Base-by-base conservation (phyloP, 768 basidiomycete species). In the Lactifluus pinguis region DNA sequence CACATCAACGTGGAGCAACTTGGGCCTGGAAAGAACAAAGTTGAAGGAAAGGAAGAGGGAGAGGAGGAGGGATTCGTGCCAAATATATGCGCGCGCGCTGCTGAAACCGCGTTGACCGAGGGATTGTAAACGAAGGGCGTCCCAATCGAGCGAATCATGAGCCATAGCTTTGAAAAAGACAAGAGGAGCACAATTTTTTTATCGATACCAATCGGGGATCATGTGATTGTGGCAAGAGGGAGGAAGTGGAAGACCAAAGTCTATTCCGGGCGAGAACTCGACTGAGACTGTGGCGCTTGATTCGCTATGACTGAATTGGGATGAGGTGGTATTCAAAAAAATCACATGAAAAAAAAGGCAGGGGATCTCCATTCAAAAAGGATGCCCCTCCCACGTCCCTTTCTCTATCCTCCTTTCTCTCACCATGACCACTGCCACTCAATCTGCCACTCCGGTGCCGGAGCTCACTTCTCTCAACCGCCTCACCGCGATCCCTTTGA, bases 401-500 rank as follows among this genome's bases (percentile, higher is more conserved):
- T 17, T 10, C n/a, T 17, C 21, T 41, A 41, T 30, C 17, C 47
- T 42, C 32, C 38, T 41, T 19, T 58, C 49, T 21, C 50, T 32
- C 57, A 52, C 11, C 10, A 80, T 80, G 78, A 70, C 76, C 11
- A 69, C 74, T 32, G 67, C 69, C 53, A 73, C 73, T 4, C 69
- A 74, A 51, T 57, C 70, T 21, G 61, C 69, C 14, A 55, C 66
- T 45, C 36, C 71, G 3, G 61, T 72, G 25, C 83, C 86, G 56
- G 83, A 84, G 69, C 68, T 89, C 67, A 89, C 82, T 49, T 74
- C 82, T 64, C 62, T 92, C 57, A 67, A 70, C 42, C 85, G 88
- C 59, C 80, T 92, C 52, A 80, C 77, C n/a, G 79, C 82, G 49
- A 90, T 92, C 60, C 89, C 89, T 21, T 73, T 91, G 48, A 77